A percentile compares a stretch with the other conserved stretches of the same genome.
These are phyloP conservation scores for Myriosclerotinia duriaeana DNA, from an alignment of 2,329 filamentous ascomycete genomes.

Conservation along the genomic window DNA sequence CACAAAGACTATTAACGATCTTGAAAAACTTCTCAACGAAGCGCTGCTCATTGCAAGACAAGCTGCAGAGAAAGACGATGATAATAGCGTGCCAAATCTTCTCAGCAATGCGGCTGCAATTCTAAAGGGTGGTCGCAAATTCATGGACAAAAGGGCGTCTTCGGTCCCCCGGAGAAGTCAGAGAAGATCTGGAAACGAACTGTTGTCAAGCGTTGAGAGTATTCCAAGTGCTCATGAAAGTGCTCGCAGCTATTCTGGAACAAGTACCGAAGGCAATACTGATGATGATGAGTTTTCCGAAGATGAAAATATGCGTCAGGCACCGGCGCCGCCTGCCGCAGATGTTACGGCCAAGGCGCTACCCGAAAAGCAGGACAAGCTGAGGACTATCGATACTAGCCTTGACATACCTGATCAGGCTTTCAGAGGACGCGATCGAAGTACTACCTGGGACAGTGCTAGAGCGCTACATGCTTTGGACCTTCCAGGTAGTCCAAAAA, in stretches of 20 bases:
- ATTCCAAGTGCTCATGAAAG: slow-evolving; percentile 37
- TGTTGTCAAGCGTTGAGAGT: slow-evolving; percentile 27
- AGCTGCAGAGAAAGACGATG: slow-evolving; percentile 37
- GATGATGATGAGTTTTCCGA: slow-evolving; percentile 21
- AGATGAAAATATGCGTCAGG: slow-evolving; percentile 3
- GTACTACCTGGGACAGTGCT: slow-evolving; percentile 21
- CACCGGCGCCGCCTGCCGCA: not conserved
- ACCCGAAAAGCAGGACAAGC: not conserved
- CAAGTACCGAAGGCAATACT: slow-evolving; percentile 30
- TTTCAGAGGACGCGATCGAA: slow-evolving; percentile 25
- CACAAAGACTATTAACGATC: slow-evolving; percentile 41
- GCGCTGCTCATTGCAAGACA: slow-evolving; percentile 42
- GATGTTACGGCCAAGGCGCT: not conserved
- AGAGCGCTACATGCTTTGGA: slow-evolving; percentile 20
- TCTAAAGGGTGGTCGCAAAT: slow-evolving; percentile 31
- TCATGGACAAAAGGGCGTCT: slow-evolving; percentile 2
- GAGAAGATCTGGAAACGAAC: slow-evolving; percentile 6
- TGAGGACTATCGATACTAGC: not conserved
- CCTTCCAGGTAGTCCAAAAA: not conserved
- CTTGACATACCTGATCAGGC: not conserved
- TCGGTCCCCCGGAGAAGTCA: not conserved
- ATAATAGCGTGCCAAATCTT: slow-evolving; percentile 28
- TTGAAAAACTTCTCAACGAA: slow-evolving; percentile 42
- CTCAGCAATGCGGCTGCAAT: slow-evolving; percentile 33
- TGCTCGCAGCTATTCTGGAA: slow-evolving; percentile 31